Percentiles rank a stretch among this genome's conserved stretches.
phyloP scores from a whole-genome alignment of 2,329 filamentous ascomycete genomes.

The Corinectria fuckeliana region DNA sequence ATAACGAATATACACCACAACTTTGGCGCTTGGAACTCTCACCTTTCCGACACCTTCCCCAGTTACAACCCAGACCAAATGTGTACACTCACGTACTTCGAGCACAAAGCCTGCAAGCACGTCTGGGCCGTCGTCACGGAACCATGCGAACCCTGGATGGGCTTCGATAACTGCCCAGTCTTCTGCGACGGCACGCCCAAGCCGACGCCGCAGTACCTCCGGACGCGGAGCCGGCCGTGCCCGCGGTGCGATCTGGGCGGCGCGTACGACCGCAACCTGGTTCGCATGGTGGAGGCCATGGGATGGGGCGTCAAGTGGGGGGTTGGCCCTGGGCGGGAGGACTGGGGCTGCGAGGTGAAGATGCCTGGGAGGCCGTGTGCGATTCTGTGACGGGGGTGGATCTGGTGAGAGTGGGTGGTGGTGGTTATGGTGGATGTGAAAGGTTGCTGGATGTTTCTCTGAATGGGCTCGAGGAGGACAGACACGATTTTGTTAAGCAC shows the following conservation, averaged over 20 bases:
- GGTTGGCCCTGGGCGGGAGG: slow-evolving; percentile 48
- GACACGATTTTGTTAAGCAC: background rate
- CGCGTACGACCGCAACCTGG: slow-evolving; percentile 55
- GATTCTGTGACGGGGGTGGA: slow-evolving; percentile 41
- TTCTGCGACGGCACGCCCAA: slow-evolving; percentile 51
- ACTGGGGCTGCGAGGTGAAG: slow-evolving; percentile 47
- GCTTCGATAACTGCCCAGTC: slow-evolving; percentile 55
- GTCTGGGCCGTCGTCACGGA: slow-evolving; percentile 56
- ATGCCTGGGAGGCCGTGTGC: slow-evolving; percentile 37
- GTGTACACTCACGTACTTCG: slow-evolving; percentile 57
- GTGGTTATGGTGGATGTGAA: background rate
- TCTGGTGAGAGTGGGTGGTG: background rate
- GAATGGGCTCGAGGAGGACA: background rate
- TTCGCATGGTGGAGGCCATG: slow-evolving; percentile 54
- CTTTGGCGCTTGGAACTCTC: too few species aligned
- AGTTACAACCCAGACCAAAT: slow-evolving; percentile 39
- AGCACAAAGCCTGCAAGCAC: slow-evolving; percentile 57
- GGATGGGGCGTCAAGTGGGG: slow-evolving; percentile 56
- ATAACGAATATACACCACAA: background rate
- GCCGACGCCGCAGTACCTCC: slow-evolving; percentile 44
- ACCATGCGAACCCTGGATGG: slow-evolving; percentile 56
- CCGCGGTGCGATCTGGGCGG: slow-evolving; percentile 50
- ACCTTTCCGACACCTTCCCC: too few species aligned
- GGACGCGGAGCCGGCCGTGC: slow-evolving; percentile 47
- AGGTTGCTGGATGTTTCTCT: background rate